phyloP scores from a whole-genome alignment of 208 protist species.

The Herpetomonas muscarum region DNA sequence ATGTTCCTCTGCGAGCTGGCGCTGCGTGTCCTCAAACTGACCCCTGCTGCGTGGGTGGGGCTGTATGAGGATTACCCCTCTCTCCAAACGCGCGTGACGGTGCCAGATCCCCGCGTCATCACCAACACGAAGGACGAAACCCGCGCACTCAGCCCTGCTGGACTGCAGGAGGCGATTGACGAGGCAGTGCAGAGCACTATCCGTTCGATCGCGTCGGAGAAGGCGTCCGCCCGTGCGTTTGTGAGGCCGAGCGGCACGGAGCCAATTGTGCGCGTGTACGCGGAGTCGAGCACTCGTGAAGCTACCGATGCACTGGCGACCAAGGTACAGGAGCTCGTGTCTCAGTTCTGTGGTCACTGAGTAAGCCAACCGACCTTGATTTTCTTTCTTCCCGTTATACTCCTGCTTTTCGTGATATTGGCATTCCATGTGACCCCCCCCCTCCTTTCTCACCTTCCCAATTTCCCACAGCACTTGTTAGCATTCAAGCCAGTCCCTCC shows the following conservation, averaged over 20 bases:
- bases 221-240: conserved; percentile 64
- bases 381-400: too few species aligned
- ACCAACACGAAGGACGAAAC: conserved; percentile 73
- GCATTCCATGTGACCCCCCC: too few species aligned
- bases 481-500: too few species aligned
- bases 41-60: conserved; percentile 32
- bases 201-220: neutral
- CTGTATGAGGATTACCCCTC: conserved; percentile 67
- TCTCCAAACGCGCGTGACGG: conserved; percentile 48
- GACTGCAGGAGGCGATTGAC: conserved; percentile 84
- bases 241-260: conserved; percentile 94
- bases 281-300: conserved; percentile 40
- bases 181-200: conserved; percentile 31
- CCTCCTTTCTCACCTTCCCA: too few species aligned
- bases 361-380: too few species aligned
- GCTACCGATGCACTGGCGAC: conserved; percentile 29
- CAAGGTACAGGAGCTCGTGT: conserved; percentile 33
- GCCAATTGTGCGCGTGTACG: conserved; percentile 90
- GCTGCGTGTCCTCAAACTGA: conserved; percentile 33
- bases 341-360: conserved; percentile 35
- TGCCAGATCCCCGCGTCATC: conserved; percentile 49
- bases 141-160: conserved; percentile 40
- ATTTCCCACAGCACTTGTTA: too few species aligned
- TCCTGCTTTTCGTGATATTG: too few species aligned
- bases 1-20: conserved; percentile 71